A percentile compares a stretch with the other conserved stretches of the same genome.
Evolutionary conservation across 139 green algal genomes (phyloP).

Genomic region (Chlorella sp.): DNA sequence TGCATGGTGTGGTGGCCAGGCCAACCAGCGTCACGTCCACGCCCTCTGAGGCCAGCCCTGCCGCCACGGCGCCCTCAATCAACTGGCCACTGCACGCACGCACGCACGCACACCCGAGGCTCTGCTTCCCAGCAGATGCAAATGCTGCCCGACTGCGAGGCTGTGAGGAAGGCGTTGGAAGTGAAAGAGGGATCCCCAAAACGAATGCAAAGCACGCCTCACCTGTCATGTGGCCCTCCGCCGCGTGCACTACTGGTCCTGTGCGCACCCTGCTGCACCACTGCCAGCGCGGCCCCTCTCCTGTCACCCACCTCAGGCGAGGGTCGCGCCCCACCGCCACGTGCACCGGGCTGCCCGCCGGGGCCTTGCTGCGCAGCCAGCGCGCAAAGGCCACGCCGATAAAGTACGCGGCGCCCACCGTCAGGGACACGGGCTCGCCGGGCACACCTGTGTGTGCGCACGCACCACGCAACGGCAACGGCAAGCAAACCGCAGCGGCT

Average conservation of each 20-base stretch:
- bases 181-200: too few relatives aligned
- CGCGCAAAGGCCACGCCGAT: slow-evolving; percentile 74
- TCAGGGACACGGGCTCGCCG: slow-evolving; percentile 69
- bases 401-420: slow-evolving; percentile 57
- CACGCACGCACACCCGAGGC: neutral
- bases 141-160: too few relatives aligned
- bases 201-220: too few relatives aligned
- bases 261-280: too few relatives aligned
- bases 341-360: neutral
- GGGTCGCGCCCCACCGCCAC: slow-evolving; percentile 67
- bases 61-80: slow-evolving; percentile 44
- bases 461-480: neutral
- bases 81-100: slow-evolving; percentile 33
- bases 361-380: slow-evolving; percentile 48
- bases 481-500: neutral
- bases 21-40: slow-evolving; percentile 65
- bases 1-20: slow-evolving; percentile 88
- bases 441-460: slow-evolving; percentile 45
- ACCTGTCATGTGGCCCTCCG: too few relatives aligned
- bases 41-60: slow-evolving; percentile 56
- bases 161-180: too few relatives aligned
- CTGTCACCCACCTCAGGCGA: slow-evolving; percentile 40
- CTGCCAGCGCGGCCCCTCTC: too few relatives aligned
- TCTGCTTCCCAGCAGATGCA: too few relatives aligned
- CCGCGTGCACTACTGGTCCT: too few relatives aligned